Conservation (phyloP, 179 eudicot species). For the Beta lomatogona region DNA sequence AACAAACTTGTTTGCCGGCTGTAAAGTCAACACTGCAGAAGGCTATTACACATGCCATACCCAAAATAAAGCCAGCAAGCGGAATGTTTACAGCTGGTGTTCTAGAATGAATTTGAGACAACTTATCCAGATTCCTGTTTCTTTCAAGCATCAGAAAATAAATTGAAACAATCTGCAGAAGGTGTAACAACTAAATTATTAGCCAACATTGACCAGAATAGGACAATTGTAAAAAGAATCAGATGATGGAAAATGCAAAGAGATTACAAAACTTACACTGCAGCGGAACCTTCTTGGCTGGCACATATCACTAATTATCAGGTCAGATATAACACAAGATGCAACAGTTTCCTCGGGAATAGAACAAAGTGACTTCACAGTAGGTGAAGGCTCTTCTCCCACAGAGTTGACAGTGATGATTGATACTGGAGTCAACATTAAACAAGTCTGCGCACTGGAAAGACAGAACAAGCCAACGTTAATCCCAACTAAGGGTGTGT, state of each 20-base stretch:
- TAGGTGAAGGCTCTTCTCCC: constrained; percentile 37
- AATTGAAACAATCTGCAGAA: constrained; percentile 70
- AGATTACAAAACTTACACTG: constrained; percentile 50
- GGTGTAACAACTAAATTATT: not conserved
- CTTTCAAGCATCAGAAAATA: constrained; percentile 59
- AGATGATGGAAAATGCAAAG: constrained; percentile 10
- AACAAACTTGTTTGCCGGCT: not conserved
- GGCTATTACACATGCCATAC: constrained; percentile 40
- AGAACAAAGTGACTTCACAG: constrained; percentile 26
- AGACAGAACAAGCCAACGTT: constrained; percentile 12
- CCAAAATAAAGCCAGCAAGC: constrained; percentile 81
- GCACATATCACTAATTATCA: constrained; percentile 33
- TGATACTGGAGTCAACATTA: constrained; percentile 68
- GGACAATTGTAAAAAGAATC: not conserved
- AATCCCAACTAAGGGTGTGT: not conserved
- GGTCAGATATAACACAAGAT: constrained; percentile 50
- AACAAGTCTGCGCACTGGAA: constrained; percentile 56
- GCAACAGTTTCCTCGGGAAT: constrained; percentile 31
- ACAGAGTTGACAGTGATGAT: constrained; percentile 56
- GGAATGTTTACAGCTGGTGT: constrained; percentile 47
- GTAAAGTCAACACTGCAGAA: not conserved
- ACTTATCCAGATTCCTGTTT: constrained; percentile 30
- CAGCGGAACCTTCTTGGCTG: constrained; percentile 55
- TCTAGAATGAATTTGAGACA: constrained; percentile 31
- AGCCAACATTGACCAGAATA: not conserved